phyloP scores from a whole-genome alignment of 495 filamentous ascomycete genomes.

The Cercophora newfieldiana region DNA sequence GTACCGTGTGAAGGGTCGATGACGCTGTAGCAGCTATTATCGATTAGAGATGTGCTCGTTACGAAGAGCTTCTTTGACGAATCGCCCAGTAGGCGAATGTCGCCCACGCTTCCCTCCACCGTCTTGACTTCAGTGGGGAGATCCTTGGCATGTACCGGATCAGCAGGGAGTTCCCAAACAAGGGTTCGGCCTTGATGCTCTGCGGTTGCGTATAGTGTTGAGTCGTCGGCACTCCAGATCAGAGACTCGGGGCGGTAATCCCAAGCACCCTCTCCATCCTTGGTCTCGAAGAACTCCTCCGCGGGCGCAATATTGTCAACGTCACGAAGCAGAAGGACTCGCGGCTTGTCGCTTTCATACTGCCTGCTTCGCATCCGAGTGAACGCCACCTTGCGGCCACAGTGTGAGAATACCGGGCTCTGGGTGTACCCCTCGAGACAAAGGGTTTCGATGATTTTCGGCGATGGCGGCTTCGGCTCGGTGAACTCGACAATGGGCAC shows the following conservation, averaged over 20 bases:
- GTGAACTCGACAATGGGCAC: constrained; percentile 63
- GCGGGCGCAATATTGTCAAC: constrained; percentile 60
- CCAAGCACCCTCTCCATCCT: constrained; percentile 66
- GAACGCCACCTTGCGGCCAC: constrained; percentile 74
- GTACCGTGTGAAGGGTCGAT: constrained; percentile 53
- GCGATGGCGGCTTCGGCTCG: constrained; percentile 47
- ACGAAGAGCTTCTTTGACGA: constrained; percentile 59
- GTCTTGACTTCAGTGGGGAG: constrained; percentile 57
- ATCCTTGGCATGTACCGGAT: constrained; percentile 52
- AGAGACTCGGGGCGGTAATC: constrained; percentile 65
- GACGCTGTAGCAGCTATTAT: constrained; percentile 67
- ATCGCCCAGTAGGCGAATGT: constrained; percentile 53
- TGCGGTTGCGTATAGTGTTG: constrained; percentile 63
- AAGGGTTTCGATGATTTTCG: constrained; percentile 49
- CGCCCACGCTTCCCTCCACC: constrained; percentile 59
- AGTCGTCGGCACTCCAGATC: constrained; percentile 65
- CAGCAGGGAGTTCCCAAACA: constrained; percentile 63
- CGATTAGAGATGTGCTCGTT: constrained; percentile 64
- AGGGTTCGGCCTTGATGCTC: constrained; percentile 65
- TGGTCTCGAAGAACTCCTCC: constrained; percentile 62
- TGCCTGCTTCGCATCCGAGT: constrained; percentile 75
- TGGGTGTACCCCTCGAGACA: constrained; percentile 69
- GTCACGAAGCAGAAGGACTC: constrained; percentile 65
- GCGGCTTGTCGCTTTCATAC: constrained; percentile 88
- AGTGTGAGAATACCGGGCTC: constrained; percentile 72